phyloP scores from a whole-genome alignment of 441 rosid species.

The Jatropha multifida region DNA sequence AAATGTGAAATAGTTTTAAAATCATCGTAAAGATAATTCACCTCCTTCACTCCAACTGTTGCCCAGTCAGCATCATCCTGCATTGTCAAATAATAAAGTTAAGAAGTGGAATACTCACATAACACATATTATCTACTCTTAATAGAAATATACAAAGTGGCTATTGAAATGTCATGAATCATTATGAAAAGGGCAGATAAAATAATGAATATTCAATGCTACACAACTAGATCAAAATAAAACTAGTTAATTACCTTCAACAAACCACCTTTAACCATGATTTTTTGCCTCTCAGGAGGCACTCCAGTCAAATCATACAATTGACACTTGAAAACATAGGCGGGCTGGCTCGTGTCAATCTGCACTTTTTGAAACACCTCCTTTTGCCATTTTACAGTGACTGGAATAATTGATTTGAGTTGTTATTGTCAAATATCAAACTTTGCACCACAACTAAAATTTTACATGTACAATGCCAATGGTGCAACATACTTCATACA shows the following conservation, averaged over 20 bases:
- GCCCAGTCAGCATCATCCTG: conserved; percentile 99
- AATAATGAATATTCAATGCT: background rate
- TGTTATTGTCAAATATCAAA: background rate
- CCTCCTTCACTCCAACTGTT: conserved; percentile 82
- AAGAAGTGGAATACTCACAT: conserved; percentile 2
- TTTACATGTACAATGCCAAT: background rate
- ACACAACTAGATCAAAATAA: background rate
- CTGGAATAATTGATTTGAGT: conserved; percentile 36
- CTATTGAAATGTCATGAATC: background rate
- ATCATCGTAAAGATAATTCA: conserved; percentile 21
- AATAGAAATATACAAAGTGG: background rate
- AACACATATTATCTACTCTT: conserved; percentile 2
- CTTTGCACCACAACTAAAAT: background rate
- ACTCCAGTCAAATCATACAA: conserved; percentile 92
- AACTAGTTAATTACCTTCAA: conserved; percentile 55
- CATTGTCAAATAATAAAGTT: conserved; percentile 21
- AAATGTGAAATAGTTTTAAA: background rate
- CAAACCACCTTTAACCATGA: conserved; percentile 96
- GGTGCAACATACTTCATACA: background rate
- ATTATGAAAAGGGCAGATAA: background rate
- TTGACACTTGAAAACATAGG: conserved; percentile 87
- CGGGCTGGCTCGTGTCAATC: conserved; percentile 72
- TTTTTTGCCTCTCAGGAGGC: conserved; percentile 97
- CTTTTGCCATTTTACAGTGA: conserved; percentile 96
- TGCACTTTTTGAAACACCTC: conserved; percentile 78